Conservation (phyloP, 2,329 filamentous ascomycete species). For the Nannizziopsis arthrosporioides region DNA sequence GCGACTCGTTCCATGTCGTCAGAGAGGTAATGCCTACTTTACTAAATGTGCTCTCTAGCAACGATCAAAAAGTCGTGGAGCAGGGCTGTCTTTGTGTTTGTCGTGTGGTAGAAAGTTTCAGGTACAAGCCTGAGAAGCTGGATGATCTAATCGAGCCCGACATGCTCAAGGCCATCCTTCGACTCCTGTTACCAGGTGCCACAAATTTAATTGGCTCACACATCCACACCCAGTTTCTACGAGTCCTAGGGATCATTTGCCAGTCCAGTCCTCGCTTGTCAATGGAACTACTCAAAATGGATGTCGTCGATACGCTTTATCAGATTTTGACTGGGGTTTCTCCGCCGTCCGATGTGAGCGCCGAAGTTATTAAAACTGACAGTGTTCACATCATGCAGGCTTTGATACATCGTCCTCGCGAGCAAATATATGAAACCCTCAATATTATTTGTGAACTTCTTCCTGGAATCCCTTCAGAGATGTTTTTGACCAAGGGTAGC, state of each 20-base stretch:
- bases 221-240: constrained; percentile 92
- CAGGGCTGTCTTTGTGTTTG: constrained; percentile 93
- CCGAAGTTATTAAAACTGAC: constrained; percentile 59
- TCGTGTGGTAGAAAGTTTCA: constrained; percentile 93
- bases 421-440: constrained; percentile 92
- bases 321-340: constrained; percentile 95
- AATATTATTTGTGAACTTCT: constrained; percentile 95
- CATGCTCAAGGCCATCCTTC: constrained; percentile 69
- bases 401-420: constrained; percentile 83
- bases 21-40: constrained; percentile 94
- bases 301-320: constrained; percentile 93
- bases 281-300: constrained; percentile 85
- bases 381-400: constrained; percentile 98
- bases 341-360: constrained; percentile 64
- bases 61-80: constrained; percentile 91
- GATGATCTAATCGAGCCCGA: constrained; percentile 87
- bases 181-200: constrained; percentile 80
- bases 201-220: constrained; percentile 89
- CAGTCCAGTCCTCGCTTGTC: constrained; percentile 79
- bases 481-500: constrained; percentile 42
- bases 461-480: constrained; percentile 52
- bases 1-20: constrained; percentile 84
- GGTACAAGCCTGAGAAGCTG: constrained; percentile 71
- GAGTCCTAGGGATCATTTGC: constrained; percentile 80
- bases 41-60: constrained; percentile 79